Evolutionary conservation across 345 rosid genomes (phyloP).

Genomic region (Arabidopsis suecica): DNA sequence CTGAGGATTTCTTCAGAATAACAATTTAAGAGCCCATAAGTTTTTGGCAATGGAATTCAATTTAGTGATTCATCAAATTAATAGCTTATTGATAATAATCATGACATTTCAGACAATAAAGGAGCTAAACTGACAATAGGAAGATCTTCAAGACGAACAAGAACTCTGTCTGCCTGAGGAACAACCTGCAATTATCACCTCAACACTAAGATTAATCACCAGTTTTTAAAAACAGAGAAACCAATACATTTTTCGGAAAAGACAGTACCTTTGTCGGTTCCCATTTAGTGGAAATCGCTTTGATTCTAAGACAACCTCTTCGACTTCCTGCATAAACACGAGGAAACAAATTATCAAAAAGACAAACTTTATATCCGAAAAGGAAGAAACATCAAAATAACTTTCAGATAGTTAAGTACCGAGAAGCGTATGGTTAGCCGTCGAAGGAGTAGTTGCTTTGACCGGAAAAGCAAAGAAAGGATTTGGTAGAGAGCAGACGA

Average conservation of each 20-base stretch:
- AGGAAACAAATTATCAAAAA: background rate
- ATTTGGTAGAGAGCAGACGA: conserved; percentile 52
- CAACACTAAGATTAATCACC: background rate
- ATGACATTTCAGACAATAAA: conserved; percentile 10
- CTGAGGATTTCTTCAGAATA: conserved; percentile 69
- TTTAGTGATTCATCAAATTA: background rate
- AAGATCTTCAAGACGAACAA: conserved; percentile 80
- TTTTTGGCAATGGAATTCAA: background rate
- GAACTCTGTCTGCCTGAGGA: conserved; percentile 95
- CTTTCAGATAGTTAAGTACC: conserved; percentile 45
- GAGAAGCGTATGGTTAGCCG: conserved; percentile 40
- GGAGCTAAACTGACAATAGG: conserved; percentile 49
- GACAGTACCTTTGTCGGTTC: conserved; percentile 74
- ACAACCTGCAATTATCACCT: conserved; percentile 62
- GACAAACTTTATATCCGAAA: background rate
- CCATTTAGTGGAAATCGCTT: conserved; percentile 73
- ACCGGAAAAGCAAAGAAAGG: conserved; percentile 47
- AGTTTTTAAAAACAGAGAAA: background rate
- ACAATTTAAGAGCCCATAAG: background rate
- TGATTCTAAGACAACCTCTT: conserved; percentile 60
- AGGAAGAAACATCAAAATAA: background rate
- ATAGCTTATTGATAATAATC: background rate
- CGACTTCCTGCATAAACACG: conserved; percentile 42
- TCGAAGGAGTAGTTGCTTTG: conserved; percentile 41
- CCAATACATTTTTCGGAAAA: background rate